These are phyloP conservation scores for Verticillium tricorpus DNA, from an alignment of 2,329 filamentous ascomycete species.

Conservation along the genomic window DNA sequence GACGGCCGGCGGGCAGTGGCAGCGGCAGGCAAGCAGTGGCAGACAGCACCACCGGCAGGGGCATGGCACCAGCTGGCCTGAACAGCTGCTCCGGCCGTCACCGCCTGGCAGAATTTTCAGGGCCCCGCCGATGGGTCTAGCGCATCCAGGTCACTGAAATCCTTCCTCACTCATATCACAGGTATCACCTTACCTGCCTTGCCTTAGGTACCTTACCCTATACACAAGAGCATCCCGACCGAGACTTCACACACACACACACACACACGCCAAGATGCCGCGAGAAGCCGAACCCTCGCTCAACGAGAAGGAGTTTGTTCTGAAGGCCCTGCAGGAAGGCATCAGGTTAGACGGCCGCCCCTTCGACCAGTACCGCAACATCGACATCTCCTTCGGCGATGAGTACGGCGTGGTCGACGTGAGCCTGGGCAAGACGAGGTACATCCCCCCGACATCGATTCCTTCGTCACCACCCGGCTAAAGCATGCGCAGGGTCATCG, in stretches of 20 bases:
- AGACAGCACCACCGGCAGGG: neutral
- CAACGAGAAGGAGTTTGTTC: conserved; percentile 82
- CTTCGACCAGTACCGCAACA: conserved; percentile 72
- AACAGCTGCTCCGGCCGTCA: conserved; percentile 17
- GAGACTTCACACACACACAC: neutral
- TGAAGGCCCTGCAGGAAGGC: conserved; percentile 75
- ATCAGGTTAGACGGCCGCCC: conserved; percentile 79
- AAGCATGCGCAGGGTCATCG: conserved; percentile 62
- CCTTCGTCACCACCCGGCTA: neutral
- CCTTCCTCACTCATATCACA: conserved; percentile 11
- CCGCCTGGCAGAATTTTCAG: conserved; percentile 47
- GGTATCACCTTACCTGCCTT: too few relatives aligned
- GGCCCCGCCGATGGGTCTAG: conserved; percentile 12
- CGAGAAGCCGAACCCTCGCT: conserved; percentile 86
- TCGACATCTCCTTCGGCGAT: conserved; percentile 79
- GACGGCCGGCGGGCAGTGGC: neutral
- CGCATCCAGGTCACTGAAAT: conserved; percentile 6
- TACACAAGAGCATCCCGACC: neutral
- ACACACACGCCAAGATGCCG: conserved; percentile 59
- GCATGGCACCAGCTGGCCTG: too few relatives aligned
- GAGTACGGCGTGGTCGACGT: conserved; percentile 90
- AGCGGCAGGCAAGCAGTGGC: too few relatives aligned
- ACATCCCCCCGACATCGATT: conserved; percentile 6
- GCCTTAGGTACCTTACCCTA: too few relatives aligned
- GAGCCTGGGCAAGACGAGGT: conserved; percentile 86